Evolutionary conservation across 768 basidiomycete species (phyloP), one percentile per base, ranked within the genome.

Genomic region (Tremella mesenterica): DNA sequence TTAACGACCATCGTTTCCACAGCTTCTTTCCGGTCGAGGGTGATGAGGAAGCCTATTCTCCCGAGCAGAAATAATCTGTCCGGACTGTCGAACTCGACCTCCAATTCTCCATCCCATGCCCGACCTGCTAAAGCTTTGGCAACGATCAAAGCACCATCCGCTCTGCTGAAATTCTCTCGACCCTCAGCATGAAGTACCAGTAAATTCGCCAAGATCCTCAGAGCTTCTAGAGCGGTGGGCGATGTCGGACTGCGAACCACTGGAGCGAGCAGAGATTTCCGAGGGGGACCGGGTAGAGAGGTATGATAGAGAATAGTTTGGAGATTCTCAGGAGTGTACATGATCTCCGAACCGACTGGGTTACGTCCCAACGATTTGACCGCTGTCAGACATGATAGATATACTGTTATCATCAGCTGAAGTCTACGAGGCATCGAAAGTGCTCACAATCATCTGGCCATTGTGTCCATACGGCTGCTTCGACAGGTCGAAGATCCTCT

Each of bases 331-430:
- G 76, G 75, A 4, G 80, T 78, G 21, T 88, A 76, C 48, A 82
- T 75, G 23, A 58, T 50, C 47, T 76, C 73, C 4, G 89, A 87
- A 14, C 85, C 85, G 3, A 81, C 74, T 0, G 81, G 82, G 48
- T 82, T 80, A 62, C 83, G 83, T 13, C 84, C 87, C 2, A 91
- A 78, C 7, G 79, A 80, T 72, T 90, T 90, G 53, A 91, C 69
- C 0, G 85, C 81, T 41, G 81, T 73, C 2, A 91, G 75, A 14
- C 85, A 87, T 29, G 76, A 79, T 2, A 80, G 76, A 27, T 81
- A 80, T 69, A 88, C 88, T 90, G 65, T 6, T 13, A 7, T 4
- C 43, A 21, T 43, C 16, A 38, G 39, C 31, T 53, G 46, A 57
- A 23, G 30, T 4, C 30, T 23, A 39, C 45, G 25, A 39, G 45